A percentile compares a stretch with the other conserved stretches of the same genome.
Evolutionary conservation across 2,329 filamentous ascomycete genomes (phyloP).

Genomic region (Coniochaeta sp.): DNA sequence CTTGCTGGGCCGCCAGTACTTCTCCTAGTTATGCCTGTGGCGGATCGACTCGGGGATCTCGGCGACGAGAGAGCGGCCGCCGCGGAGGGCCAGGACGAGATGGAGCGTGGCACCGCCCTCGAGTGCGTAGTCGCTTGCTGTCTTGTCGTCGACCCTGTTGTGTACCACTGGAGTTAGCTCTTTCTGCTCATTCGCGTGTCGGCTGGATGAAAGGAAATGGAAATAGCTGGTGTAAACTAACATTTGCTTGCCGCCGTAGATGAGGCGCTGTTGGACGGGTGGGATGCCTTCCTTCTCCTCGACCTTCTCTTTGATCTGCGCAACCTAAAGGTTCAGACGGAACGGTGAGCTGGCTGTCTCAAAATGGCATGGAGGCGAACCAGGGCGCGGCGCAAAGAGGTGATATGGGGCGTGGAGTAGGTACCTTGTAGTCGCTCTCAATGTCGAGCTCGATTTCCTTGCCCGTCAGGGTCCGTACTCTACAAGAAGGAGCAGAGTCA

Average conservation of each 20-base stretch:
- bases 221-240: slow-evolving; percentile 5
- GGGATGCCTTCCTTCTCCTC: slow-evolving; percentile 99
- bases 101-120: slow-evolving; percentile 91
- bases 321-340: slow-evolving; percentile 51
- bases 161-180: neutral
- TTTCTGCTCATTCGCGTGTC: neutral
- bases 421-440: slow-evolving; percentile 79
- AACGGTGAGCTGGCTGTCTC: neutral
- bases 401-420: neutral
- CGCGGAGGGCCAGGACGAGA: slow-evolving; percentile 87
- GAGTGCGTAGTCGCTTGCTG: slow-evolving; percentile 81
- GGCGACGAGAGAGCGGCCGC: slow-evolving; percentile 40
- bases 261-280: slow-evolving; percentile 90
- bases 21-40: neutral
- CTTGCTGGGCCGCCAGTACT: neutral
- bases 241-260: slow-evolving; percentile 98
- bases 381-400: neutral
- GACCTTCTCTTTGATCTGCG: slow-evolving; percentile 96
- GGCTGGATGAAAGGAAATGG: neutral
- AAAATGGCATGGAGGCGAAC: too few species aligned
- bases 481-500: slow-evolving; percentile 27
- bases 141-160: slow-evolving; percentile 85
- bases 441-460: slow-evolving; percentile 99
- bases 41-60: slow-evolving; percentile 1
- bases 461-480: slow-evolving; percentile 93